Evolutionary conservation across 2,329 filamentous ascomycete genomes (phyloP), one percentile per base, ranked within the genome.

Genomic region (Pezicula carpinea): DNA sequence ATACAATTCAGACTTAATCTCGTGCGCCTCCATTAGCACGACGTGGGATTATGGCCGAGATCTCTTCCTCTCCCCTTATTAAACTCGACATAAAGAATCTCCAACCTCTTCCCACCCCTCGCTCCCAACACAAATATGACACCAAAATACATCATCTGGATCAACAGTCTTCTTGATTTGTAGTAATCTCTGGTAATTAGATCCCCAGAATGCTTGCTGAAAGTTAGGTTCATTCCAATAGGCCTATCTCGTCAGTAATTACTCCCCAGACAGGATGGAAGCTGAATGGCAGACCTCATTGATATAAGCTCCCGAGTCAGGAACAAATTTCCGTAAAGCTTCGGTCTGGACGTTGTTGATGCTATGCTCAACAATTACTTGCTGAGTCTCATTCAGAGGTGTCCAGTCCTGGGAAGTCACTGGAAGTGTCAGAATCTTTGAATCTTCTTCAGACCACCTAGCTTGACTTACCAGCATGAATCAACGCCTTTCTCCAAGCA

Each of bases 201-300:
- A 39, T 1, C 49, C 49, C 42, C 41, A 51, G n/a, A 54, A 52
- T 2, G 47, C 17, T 26, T 33, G 39, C 19, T 48, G 64, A 56
- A 65, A 75, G 34, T 68, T 51, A 1, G 62, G 62, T 58, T 72
- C 64, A 35, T 60, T 4, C 77, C 85, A 26, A 87, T 85, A 1
- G 83, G 80, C 11, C 75, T 83, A 40, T 79, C 81, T 53, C 73
- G 90, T 15, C 70, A 89, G 22, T 69, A 78, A 31, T 78, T 80
- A 18, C 72, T 88, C 32, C 73, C 83, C 68, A 89, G 88, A 65
- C 85, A 90, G 60, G 81, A 83, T 31, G 73, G 82, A 53, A 81
- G 85, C n/a, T 23, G 22, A 23, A 69, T 71, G 5, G 69, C 17
- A n/a, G 5, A 48, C 47, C 49, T 51, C 49, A 19, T 50, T 50